Evolutionary conservation across 345 rosid species (phyloP), one percentile per base, ranked within the genome.

Genomic region (Turnera subulata): DNA sequence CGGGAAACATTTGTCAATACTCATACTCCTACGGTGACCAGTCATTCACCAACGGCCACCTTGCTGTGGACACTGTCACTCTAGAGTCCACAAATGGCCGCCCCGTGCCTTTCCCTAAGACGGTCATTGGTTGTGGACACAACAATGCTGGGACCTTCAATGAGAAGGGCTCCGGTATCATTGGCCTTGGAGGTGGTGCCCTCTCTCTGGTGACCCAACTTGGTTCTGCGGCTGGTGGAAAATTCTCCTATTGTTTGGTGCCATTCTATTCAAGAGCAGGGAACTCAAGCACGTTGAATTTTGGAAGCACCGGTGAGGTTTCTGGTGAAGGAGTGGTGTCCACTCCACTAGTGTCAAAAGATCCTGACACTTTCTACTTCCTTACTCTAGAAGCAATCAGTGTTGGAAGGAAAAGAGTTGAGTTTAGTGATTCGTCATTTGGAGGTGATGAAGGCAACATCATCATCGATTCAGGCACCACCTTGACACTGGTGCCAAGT

Each of bases 391-490:
- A 78, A 46, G 77, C 83, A 6, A 63, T 84, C 53, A 77, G 79
- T 35, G 82, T 84, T 3, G 88, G 75, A 8, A 51, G 4, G 21
- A 38, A 47, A 13, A 70, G 55, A 56, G 59, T 81, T 16, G 21
- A 55, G 0, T 75, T 75, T 43, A 22, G 38, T 16, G 78, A 68
- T 16, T 70, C 73, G 26, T 17, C 71, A 15, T 49, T 38, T 5
- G 73, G 56, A 61, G 4, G 21, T 12, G 17, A 22, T 10, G 45
- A 55, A 1, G 88, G 86, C 9, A 82, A 83, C 75, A 80, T 80
- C 20, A 78, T 85, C 37, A 73, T 83, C 19, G 94, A 89, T 59
- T 85, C 89, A 0, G 89, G 96, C 9, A 82, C 83, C 8, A 80
- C 95, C 2, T 47, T 74, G 26, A 86, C 88, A 0, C 7, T 84